These are phyloP conservation scores for Spinacia oleracea DNA, from an alignment of 179 eudicot genomes.

Conservation along the genomic window DNA sequence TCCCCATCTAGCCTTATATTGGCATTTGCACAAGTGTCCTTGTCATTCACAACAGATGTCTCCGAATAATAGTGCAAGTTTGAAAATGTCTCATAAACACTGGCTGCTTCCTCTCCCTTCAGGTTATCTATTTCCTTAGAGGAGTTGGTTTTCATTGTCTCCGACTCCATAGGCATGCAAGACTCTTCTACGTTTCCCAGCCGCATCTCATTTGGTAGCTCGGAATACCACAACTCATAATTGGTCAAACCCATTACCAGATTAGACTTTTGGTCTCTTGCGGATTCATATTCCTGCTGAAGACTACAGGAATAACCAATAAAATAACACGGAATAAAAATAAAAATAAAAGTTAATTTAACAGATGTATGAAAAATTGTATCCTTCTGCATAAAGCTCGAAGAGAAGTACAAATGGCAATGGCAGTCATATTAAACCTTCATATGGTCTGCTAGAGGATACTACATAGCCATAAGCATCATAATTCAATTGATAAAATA, in stretches of 20 bases:
- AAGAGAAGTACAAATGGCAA: not conserved
- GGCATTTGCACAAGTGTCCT: constrained; percentile 30
- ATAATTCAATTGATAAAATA: not conserved
- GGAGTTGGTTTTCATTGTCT: constrained; percentile 28
- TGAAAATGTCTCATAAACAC: constrained; percentile 42
- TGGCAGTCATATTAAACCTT: not conserved
- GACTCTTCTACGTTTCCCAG: constrained; percentile 36
- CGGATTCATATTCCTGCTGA: constrained; percentile 50
- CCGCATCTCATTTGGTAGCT: constrained; percentile 48
- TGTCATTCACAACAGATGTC: constrained; percentile 68
- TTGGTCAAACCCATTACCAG: constrained; percentile 71
- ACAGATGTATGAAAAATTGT: not conserved
- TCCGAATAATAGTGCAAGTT: constrained; percentile 45
- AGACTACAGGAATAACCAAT: constrained; percentile 43
- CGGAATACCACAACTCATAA: constrained; percentile 65
- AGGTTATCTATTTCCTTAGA: constrained; percentile 34
- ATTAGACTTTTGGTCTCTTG: constrained; percentile 56
- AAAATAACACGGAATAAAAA: not conserved
- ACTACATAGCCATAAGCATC: constrained; percentile 7
- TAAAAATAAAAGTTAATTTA: no score
- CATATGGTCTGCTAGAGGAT: not conserved
- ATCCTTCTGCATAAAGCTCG: not conserved
- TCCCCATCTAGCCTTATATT: constrained; percentile 23
- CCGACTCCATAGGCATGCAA: constrained; percentile 41
- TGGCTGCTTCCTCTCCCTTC: constrained; percentile 41